Evolutionary conservation across 2,329 filamentous ascomycete genomes (phyloP).

Genomic region (Sporothrix dimorphospora): DNA sequence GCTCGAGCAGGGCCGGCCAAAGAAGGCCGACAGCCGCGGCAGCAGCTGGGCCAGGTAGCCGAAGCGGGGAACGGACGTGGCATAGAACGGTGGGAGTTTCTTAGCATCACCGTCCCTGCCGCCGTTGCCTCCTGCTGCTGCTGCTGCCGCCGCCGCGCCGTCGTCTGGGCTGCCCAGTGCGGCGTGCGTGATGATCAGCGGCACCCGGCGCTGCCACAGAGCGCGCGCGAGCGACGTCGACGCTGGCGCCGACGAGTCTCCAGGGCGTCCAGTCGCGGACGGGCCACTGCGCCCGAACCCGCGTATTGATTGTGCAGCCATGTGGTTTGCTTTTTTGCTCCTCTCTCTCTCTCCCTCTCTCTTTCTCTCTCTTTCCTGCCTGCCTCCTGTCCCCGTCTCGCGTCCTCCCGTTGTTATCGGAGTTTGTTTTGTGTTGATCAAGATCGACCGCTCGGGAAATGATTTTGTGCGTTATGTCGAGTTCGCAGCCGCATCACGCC

Average conservation of each 20-base stretch:
- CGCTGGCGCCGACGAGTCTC: background rate
- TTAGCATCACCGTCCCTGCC: background rate
- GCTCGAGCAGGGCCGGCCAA: conserved; percentile 57
- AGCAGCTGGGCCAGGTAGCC: conserved; percentile 62
- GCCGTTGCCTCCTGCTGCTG: background rate
- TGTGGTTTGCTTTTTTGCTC: background rate
- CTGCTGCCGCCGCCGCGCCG: background rate
- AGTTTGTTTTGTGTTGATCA: background rate
- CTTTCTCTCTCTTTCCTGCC: background rate
- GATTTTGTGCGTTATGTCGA: background rate
- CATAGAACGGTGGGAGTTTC: conserved; percentile 41
- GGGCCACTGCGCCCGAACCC: background rate
- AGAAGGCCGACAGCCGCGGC: conserved; percentile 59
- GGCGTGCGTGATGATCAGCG: conserved; percentile 58
- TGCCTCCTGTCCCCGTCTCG: no score
- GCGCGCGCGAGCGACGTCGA: conserved; percentile 45
- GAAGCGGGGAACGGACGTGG: conserved; percentile 60
- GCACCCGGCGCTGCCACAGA: conserved; percentile 59
- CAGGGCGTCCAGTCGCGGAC: background rate
- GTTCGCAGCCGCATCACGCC: background rate
- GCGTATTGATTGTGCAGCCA: background rate
- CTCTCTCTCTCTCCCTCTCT: background rate
- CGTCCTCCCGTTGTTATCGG: background rate
- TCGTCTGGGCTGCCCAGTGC: conserved; percentile 34
- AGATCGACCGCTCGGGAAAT: background rate